These are phyloP conservation scores for Fusarium bactridioides DNA, from an alignment of 2,329 filamentous ascomycete genomes.

Conservation along the genomic window DNA sequence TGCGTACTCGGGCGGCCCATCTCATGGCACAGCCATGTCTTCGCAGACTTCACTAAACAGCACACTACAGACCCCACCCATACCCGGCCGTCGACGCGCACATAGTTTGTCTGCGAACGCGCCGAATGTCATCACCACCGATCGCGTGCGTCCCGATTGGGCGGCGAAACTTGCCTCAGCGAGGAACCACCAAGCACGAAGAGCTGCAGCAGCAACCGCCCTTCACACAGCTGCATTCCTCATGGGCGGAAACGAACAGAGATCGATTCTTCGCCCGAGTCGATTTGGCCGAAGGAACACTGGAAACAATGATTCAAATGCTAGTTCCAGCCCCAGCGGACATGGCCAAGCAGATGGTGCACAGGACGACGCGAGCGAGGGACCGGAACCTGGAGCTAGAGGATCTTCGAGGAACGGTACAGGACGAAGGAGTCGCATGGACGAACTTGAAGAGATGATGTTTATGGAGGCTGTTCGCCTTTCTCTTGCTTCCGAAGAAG, in stretches of 20 bases:
- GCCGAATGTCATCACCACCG: constrained; percentile 88
- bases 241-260: constrained; percentile 70
- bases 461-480: constrained; percentile 95
- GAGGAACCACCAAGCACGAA: constrained; percentile 81
- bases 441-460: constrained; percentile 97
- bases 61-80: constrained; percentile 51
- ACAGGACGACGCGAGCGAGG: constrained; percentile 28
- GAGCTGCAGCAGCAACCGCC: constrained; percentile 92
- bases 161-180: constrained; percentile 86
- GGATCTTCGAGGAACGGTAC: constrained; percentile 32
- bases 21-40: constrained; percentile 75
- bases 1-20: constrained; percentile 62
- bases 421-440: constrained; percentile 65
- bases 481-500: constrained; percentile 91
- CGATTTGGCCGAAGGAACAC: constrained; percentile 66
- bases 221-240: constrained; percentile 94
- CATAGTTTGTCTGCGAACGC: constrained; percentile 80
- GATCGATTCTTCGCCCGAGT: constrained; percentile 55
- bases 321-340: constrained; percentile 41
- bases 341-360: constrained; percentile 35
- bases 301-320: constrained; percentile 47
- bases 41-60: constrained; percentile 83
- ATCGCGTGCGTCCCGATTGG: constrained; percentile 94
- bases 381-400: constrained; percentile 36
- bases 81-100: constrained; percentile 54